phyloP scores from a whole-genome alignment of 805 yeast species.

The Yamadazyma ubonensis region DNA sequence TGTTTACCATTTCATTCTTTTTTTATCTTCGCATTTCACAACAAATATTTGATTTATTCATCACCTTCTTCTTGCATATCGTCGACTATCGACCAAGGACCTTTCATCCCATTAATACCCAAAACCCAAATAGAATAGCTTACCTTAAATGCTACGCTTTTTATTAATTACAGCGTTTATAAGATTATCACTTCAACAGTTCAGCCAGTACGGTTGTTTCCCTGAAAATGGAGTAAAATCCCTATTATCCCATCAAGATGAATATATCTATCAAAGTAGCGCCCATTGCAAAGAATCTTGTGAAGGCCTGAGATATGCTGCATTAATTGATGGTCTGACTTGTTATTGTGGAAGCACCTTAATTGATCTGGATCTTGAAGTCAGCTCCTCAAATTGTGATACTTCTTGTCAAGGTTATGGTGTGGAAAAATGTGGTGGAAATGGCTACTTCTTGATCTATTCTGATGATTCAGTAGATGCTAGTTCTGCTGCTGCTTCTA shows the following conservation, averaged over 20 bases:
- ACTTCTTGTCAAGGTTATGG: conserved; percentile 38
- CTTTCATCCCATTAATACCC: not conserved
- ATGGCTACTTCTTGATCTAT: conserved; percentile 32
- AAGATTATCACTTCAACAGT: conserved; percentile 9
- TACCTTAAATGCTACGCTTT: conserved; percentile 5
- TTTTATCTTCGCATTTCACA: conserved; percentile 5
- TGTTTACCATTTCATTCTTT: conserved; percentile 6
- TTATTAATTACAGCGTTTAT: not conserved
- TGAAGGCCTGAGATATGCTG: conserved; percentile 37
- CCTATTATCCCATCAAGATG: conserved; percentile 42
- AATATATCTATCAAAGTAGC: conserved; percentile 58
- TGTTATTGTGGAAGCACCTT: conserved; percentile 42
- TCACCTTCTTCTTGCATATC: not conserved
- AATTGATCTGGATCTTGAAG: conserved; percentile 25
- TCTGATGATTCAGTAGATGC: conserved; percentile 21
- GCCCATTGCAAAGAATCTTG: conserved; percentile 57
- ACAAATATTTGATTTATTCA: conserved; percentile 2
- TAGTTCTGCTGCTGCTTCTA: conserved; percentile 9
- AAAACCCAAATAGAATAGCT: no score
- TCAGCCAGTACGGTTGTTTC: conserved; percentile 25
- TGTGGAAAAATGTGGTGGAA: conserved; percentile 41
- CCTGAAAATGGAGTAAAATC: conserved; percentile 26
- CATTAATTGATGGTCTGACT: conserved; percentile 32
- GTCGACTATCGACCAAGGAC: no score
- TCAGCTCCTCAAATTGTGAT: conserved; percentile 27